A percentile compares a stretch with the other conserved stretches of the same genome.
These are phyloP conservation scores for Cadophora gregata DNA, from an alignment of 2,329 filamentous ascomycete genomes.

Conservation along the genomic window DNA sequence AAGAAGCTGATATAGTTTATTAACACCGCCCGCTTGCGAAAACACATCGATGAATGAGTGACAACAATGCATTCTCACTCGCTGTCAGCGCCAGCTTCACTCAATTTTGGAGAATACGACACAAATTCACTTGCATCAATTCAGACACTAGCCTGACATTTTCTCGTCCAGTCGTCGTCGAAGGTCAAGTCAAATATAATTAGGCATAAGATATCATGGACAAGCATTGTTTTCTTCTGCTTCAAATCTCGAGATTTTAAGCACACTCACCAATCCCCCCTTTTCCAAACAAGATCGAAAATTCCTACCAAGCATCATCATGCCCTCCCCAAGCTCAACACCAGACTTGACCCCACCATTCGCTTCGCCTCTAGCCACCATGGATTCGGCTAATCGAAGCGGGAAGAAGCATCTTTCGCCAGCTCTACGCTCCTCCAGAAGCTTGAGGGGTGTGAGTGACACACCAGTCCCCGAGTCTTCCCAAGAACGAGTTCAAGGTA, in stretches of 20 bases:
- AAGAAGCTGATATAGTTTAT: too few species aligned
- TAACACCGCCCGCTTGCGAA: too few species aligned
- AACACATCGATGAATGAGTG: too few species aligned
- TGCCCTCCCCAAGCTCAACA: neutral
- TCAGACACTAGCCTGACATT: neutral
- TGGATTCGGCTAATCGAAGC: neutral
- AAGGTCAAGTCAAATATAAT: neutral
- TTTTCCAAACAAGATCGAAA: neutral
- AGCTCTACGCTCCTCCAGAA: neutral
- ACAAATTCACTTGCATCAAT: neutral
- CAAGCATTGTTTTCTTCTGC: neutral
- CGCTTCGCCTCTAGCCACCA: neutral
- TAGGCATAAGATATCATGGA: neutral
- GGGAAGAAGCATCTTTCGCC: neutral
- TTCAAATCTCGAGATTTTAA: neutral
- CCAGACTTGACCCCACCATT: slow-evolving; percentile 2
- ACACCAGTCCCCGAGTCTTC: neutral
- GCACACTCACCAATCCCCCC: neutral
- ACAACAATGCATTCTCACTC: too few species aligned
- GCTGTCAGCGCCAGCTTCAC: too few species aligned
- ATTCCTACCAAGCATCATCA: neutral
- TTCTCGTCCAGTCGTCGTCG: neutral
- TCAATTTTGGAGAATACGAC: too few species aligned
- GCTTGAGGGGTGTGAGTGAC: neutral
- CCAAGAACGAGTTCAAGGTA: neutral